Conservation (phyloP, 2,329 filamentous ascomycete species). For the Phialophora macrospora region DNA sequence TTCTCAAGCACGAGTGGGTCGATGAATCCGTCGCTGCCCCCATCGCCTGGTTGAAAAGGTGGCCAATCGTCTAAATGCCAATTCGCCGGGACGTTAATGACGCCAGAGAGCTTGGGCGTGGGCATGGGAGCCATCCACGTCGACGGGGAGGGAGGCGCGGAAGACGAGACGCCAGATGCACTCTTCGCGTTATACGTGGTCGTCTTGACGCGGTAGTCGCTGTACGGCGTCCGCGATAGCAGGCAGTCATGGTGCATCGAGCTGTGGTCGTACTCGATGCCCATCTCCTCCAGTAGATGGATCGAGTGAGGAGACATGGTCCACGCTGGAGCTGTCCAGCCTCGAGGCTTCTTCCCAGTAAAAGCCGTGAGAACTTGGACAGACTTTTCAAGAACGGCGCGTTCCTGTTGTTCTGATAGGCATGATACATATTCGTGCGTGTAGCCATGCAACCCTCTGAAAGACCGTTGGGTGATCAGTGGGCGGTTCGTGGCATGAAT, state of each 20-base stretch:
- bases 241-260: slow-evolving; percentile 55
- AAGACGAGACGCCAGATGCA: not conserved
- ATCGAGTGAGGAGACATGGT: slow-evolving; percentile 47
- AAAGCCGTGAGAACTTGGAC: slow-evolving; percentile 48
- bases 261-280: slow-evolving; percentile 54
- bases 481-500: too few relatives aligned
- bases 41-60: slow-evolving; percentile 45
- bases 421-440: slow-evolving; percentile 48
- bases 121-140: slow-evolving; percentile 42
- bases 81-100: slow-evolving; percentile 54
- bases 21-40: slow-evolving; percentile 24
- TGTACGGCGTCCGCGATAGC: slow-evolving; percentile 4
- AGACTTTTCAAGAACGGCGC: slow-evolving; percentile 45
- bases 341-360: slow-evolving; percentile 47
- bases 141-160: not conserved
- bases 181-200: slow-evolving; percentile 14
- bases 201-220: slow-evolving; percentile 9
- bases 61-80: slow-evolving; percentile 57
- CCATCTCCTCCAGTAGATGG: slow-evolving; percentile 49
- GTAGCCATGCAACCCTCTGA: slow-evolving; percentile 50
- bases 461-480: not conserved
- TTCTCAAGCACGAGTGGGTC: slow-evolving; percentile 49
- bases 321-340: slow-evolving; percentile 54
- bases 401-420: slow-evolving; percentile 43
- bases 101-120: slow-evolving; percentile 46